These are phyloP conservation scores for Vigna hirtella DNA, from an alignment of 306 rosid genomes.

Conservation along the genomic window DNA sequence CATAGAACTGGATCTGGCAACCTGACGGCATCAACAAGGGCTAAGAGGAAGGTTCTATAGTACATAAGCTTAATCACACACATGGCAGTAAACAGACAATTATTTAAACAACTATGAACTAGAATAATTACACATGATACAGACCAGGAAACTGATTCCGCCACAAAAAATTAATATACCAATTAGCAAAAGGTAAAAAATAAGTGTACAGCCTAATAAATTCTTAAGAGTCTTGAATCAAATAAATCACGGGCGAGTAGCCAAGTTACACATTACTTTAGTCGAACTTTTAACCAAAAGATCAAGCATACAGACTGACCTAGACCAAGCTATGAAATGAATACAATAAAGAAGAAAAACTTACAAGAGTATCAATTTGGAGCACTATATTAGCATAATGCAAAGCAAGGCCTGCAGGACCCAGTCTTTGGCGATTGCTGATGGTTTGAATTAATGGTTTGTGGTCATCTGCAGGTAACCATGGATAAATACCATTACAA, in stretches of 20 bases:
- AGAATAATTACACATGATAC: not conserved
- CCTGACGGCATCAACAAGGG: constrained; percentile 56
- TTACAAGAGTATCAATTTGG: constrained; percentile 87
- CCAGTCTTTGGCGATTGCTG: constrained; percentile 62
- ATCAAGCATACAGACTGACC: not conserved
- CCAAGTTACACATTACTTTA: constrained; percentile 21
- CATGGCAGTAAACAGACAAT: constrained; percentile 19
- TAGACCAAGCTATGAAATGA: constrained; percentile 36
- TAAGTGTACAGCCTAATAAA: not conserved
- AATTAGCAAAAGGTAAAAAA: constrained; percentile 20
- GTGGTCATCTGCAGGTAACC: constrained; percentile 57
- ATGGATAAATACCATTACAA: constrained; percentile 26
- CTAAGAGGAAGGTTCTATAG: constrained; percentile 38
- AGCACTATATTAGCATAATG: constrained; percentile 89
- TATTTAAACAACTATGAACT: constrained; percentile 7
- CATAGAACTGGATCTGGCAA: constrained; percentile 75
- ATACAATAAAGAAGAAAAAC: constrained; percentile 46
- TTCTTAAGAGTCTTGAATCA: constrained; percentile 14
- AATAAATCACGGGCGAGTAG: constrained; percentile 7
- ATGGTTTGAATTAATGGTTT: constrained; percentile 53
- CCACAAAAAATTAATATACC: constrained; percentile 6
- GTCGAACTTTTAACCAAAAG: constrained; percentile 21
- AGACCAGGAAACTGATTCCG: constrained; percentile 32
- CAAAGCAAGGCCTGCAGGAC: constrained; percentile 88
- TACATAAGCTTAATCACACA: constrained; percentile 13